Conservation (phyloP, 768 basidiomycete species). For the Boletales sp. region DNA sequence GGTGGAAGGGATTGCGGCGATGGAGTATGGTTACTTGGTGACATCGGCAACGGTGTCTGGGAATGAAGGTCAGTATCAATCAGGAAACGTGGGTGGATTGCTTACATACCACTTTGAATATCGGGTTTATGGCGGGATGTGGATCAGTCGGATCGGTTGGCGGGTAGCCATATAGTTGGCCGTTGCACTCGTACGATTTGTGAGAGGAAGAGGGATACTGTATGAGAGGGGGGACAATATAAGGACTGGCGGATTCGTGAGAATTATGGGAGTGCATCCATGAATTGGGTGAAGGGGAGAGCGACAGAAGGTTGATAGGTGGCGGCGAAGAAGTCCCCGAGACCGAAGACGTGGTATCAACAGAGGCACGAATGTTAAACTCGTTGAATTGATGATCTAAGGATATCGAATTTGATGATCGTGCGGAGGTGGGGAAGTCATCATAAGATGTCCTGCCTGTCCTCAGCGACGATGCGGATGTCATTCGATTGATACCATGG, state of each 20-base stretch:
- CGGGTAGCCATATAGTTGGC: constrained; percentile 50
- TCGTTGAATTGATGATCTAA: constrained; percentile 75
- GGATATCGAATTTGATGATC: constrained; percentile 78
- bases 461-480: constrained; percentile 71
- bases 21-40: constrained; percentile 36
- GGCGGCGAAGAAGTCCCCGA: constrained; percentile 72
- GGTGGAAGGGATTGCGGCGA: constrained; percentile 61
- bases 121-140: constrained; percentile 75
- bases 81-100: not conserved
- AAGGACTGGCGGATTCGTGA: constrained; percentile 38
- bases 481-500: constrained; percentile 69
- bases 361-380: constrained; percentile 67
- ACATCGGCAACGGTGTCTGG: constrained; percentile 53
- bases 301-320: constrained; percentile 68
- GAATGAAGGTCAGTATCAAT: constrained; percentile 6
- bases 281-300: constrained; percentile 61
- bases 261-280: constrained; percentile 48
- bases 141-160: constrained; percentile 59
- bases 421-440: constrained; percentile 68
- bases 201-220: constrained; percentile 38
- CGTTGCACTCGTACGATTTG: constrained; percentile 50
- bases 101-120: constrained; percentile 83
- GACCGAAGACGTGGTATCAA: constrained; percentile 54
- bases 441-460: constrained; percentile 55
- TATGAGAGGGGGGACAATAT: constrained; percentile 34